Percentiles rank a stretch among this genome's conserved stretches.
Conservation (phyloP, 2,329 filamentous ascomycete species). For the Botrytis fabae region DNA sequence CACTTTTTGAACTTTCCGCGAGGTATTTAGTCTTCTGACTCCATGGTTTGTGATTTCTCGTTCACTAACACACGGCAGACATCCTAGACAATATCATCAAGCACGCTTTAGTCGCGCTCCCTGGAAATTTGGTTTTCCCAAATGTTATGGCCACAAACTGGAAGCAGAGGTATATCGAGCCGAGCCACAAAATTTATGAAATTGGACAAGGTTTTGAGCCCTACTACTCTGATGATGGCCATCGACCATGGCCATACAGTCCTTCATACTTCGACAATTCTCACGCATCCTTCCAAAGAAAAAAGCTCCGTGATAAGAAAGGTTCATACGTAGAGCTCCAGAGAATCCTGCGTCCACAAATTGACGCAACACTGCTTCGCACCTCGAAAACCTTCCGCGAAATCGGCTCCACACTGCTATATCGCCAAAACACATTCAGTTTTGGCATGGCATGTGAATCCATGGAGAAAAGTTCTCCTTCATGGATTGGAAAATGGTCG, state of each 20-base stretch:
- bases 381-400: neutral
- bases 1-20: neutral
- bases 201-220: neutral
- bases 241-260: neutral
- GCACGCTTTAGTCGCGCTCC: neutral
- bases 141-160: neutral
- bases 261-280: neutral
- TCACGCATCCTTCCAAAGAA: neutral
- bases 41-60: too few species aligned
- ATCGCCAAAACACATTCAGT: neutral
- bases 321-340: neutral
- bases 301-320: neutral
- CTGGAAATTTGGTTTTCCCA: neutral
- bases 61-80: neutral
- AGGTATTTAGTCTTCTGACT: neutral
- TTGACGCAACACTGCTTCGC: neutral
- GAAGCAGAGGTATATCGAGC: neutral
- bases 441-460: neutral
- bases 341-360: neutral
- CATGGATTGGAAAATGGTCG: neutral
- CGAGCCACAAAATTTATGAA: neutral
- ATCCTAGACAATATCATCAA: neutral
- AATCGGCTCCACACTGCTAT: neutral
- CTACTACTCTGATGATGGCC: accelerated
- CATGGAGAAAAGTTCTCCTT: neutral